phyloP scores from a whole-genome alignment of 2,329 filamentous ascomycete species.

The Alternaria sp. region DNA sequence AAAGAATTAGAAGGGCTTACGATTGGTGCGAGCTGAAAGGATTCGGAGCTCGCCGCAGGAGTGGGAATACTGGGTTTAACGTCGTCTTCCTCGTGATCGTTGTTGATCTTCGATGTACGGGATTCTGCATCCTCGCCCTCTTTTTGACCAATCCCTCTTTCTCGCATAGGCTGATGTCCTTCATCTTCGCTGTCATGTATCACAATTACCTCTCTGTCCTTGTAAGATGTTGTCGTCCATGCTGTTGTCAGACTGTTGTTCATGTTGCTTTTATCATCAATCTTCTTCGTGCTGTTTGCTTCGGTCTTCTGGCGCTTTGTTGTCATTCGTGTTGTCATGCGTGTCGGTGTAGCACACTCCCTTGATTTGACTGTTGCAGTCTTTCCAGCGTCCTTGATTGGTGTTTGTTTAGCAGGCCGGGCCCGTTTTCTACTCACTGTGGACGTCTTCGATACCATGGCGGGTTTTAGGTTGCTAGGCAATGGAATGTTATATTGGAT shows the following conservation, averaged over 20 bases:
- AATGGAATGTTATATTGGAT: background rate
- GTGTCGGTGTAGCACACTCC: background rate
- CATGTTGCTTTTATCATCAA: background rate
- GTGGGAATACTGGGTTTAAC: background rate
- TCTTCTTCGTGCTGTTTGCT: conserved; percentile 5
- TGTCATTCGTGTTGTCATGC: no score
- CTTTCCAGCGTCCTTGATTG: conserved; percentile 3
- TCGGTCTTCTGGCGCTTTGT: background rate
- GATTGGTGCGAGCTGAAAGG: background rate
- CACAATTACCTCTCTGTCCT: background rate
- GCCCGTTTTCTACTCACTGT: conserved; percentile 1
- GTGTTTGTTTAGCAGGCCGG: background rate
- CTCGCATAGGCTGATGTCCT: background rate
- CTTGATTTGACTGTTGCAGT: background rate
- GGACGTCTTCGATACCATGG: background rate
- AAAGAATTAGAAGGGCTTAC: background rate
- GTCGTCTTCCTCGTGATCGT: background rate
- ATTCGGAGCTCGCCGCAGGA: background rate
- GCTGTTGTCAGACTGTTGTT: background rate
- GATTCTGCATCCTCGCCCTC: background rate
- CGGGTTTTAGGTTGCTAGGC: background rate
- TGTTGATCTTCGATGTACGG: background rate
- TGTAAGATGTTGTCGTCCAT: background rate
- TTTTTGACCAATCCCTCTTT: background rate
- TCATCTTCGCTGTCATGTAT: conserved; percentile 7